Evolutionary conservation across 176 grass and related monocot genomes (phyloP), one percentile per base, ranked within the genome.

Genomic region (Oropetium thomaeum): DNA sequence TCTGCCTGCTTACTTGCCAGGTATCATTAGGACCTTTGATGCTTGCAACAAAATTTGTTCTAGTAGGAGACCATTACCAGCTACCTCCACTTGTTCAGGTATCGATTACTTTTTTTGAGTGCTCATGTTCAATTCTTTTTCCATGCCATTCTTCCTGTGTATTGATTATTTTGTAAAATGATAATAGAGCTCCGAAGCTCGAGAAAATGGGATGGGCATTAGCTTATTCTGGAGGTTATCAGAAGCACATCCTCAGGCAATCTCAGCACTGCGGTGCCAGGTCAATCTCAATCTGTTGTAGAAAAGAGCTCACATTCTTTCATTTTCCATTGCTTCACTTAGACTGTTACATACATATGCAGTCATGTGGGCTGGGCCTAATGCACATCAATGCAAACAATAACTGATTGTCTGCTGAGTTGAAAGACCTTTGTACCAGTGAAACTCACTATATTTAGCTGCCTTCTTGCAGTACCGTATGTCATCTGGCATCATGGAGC

Each of bases 181-280:
- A 75, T 71, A 23, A 70, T 74, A 98, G 95, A 94, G 95, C 53
- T 85, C 89, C 38, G 95, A 98, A 87, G 88, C 91, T 45, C 81
- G 84, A 70, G 95, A 98, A 65, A 94, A 87, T 69, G 95, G 95
- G 60, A 98, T 98, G 95, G 84, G 81, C 17, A 60, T 98, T 83
- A 98, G 95, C 79, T 94, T 98, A 80, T 98, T 98, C 81, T 84
- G 95, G 84, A 93, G 91, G 82, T 84, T 98, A 42, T 98, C 95
- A 60, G 95, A 98, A 85, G 81, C 95, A 75, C 88, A 98, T 83
- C 82, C 95, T 71, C 83, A 98, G 71, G 95, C 95, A 57, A 98
- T 98, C 87, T 94, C 95, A 73, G 86, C 91, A 66, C 70, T 98
- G 68, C 84, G 90, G 53, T 89, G 88, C 88, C 95, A 98, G 90